Conservation (phyloP, 495 filamentous ascomycete species). For the Tuber borchii region DNA sequence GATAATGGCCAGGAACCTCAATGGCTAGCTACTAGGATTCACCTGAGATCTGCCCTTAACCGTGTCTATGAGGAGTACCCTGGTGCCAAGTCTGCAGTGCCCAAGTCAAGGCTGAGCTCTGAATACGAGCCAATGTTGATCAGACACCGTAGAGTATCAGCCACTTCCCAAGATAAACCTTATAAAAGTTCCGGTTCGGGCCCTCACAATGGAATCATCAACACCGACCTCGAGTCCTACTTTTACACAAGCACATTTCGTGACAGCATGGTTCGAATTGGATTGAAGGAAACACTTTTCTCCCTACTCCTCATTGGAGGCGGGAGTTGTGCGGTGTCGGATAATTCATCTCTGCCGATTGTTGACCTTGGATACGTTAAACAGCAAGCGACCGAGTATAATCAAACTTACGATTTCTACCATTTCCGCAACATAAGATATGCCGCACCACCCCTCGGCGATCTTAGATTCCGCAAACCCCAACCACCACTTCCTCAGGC, state of each 20-base stretch:
- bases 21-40: too few species aligned
- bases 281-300: neutral
- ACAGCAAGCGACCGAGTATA: conserved; percentile 32
- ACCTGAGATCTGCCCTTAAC: too few species aligned
- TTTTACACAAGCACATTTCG: neutral
- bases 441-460: conserved; percentile 35
- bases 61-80: neutral
- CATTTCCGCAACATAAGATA: conserved; percentile 37
- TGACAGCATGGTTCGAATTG: neutral
- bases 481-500: conserved; percentile 24
- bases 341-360: conserved; percentile 21
- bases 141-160: neutral
- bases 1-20: too few species aligned
- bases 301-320: neutral
- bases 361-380: conserved; percentile 39
- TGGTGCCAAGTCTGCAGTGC: neutral
- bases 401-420: conserved; percentile 30
- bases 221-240: neutral
- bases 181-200: neutral
- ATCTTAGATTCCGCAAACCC: conserved; percentile 36
- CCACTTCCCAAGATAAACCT: neutral
- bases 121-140: neutral
- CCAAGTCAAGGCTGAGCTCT: neutral
- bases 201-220: neutral
- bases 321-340: neutral